Evolutionary conservation across 495 filamentous ascomycete genomes (phyloP).

Genomic region (Penicillium manginii): DNA sequence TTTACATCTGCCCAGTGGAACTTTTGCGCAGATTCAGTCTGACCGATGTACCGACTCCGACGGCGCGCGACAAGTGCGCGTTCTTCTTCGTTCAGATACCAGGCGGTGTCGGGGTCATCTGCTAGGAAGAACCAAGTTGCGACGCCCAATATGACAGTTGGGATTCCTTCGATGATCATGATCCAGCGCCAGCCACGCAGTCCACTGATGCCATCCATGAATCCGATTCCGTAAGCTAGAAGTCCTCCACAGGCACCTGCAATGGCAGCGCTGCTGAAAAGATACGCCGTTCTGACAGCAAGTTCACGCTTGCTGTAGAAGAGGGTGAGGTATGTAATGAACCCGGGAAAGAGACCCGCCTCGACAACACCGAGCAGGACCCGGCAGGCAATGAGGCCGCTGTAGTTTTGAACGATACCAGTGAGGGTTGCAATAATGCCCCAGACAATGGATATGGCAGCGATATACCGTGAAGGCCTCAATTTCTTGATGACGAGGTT

Average conservation of each 20-base stretch:
- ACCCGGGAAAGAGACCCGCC: slow-evolving; percentile 57
- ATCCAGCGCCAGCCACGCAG: slow-evolving; percentile 60
- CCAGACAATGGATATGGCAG: slow-evolving; percentile 65
- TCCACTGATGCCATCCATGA: slow-evolving; percentile 69
- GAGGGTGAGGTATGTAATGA: slow-evolving; percentile 71
- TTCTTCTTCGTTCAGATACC: slow-evolving; percentile 65
- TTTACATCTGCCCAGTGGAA: slow-evolving; percentile 61
- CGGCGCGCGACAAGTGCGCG: slow-evolving; percentile 50
- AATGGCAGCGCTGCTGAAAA: slow-evolving; percentile 76
- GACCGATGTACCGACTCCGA: slow-evolving; percentile 55
- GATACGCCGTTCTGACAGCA: slow-evolving; percentile 72
- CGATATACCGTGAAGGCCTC: slow-evolving; percentile 72
- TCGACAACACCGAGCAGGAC: slow-evolving; percentile 60
- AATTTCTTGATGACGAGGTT: slow-evolving; percentile 84
- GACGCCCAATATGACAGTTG: slow-evolving; percentile 65
- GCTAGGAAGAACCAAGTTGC: slow-evolving; percentile 65
- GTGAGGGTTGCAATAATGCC: slow-evolving; percentile 72
- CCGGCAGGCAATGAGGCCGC: slow-evolving; percentile 56
- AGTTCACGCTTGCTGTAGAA: slow-evolving; percentile 78
- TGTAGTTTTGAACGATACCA: slow-evolving; percentile 65
- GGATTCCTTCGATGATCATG: slow-evolving; percentile 73
- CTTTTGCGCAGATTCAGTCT: slow-evolving; percentile 61
- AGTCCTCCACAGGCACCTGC: slow-evolving; percentile 78
- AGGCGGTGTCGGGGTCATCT: slow-evolving; percentile 64
- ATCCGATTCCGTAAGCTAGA: slow-evolving; percentile 72